Conservation (phyloP, 176 grass and related monocot species). For the Dactylis glomerata region DNA sequence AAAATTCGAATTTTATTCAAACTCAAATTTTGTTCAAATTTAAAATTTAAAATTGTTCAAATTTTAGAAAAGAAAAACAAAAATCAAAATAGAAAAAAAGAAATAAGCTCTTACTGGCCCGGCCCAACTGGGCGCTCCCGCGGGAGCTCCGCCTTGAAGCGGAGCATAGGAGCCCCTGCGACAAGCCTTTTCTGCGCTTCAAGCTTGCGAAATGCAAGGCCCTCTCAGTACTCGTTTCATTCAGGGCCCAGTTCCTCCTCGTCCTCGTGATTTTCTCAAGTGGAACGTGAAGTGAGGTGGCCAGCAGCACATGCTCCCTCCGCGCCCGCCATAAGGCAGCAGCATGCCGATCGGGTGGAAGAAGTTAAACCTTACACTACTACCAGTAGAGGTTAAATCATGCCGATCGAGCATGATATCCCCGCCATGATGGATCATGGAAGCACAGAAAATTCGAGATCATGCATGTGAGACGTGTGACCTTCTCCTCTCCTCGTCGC, state of each 20-base stretch:
- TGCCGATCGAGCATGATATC: background rate
- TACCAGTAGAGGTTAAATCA: background rate
- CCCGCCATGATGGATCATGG: constrained; percentile 34
- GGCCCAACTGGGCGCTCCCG: too few species aligned
- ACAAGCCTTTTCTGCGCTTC: background rate
- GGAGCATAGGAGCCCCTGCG: too few species aligned
- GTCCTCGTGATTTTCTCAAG: background rate
- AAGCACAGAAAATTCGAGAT: background rate
- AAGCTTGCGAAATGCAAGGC: background rate
- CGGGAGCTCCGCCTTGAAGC: too few species aligned
- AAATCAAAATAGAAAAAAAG: too few species aligned
- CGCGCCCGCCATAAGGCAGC: background rate
- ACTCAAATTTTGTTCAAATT: too few species aligned
- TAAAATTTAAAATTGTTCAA: too few species aligned
- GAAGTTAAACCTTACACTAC: background rate
- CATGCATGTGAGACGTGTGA: constrained; percentile 37
- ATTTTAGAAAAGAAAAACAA: too few species aligned
- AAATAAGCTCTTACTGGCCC: too few species aligned
- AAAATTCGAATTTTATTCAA: too few species aligned
- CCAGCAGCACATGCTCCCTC: constrained; percentile 1
- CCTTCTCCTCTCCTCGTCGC: constrained; percentile 10
- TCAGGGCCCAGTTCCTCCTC: background rate
- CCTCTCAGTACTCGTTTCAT: background rate
- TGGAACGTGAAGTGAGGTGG: background rate
- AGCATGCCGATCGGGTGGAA: constrained; percentile 11